Percentiles rank a stretch among this genome's conserved stretches.
These are phyloP conservation scores for Beauveria sp. DNA, from an alignment of 2,329 filamentous ascomycete species.

Conservation along the genomic window DNA sequence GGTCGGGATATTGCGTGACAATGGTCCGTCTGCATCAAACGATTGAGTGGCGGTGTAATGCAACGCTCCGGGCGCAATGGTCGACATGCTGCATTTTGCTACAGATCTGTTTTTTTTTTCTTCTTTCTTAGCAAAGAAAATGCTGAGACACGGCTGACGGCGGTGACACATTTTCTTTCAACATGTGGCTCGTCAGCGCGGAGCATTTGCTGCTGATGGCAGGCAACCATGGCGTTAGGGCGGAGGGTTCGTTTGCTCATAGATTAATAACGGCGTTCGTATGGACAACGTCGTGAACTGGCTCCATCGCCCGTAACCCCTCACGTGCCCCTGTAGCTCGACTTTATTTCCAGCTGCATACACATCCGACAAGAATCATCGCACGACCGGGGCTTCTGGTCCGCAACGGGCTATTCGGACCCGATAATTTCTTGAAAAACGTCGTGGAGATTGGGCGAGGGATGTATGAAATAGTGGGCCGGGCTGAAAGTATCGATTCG, in stretches of 20 bases:
- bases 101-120: not conserved
- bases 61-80: not conserved
- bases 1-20: not conserved
- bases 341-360: not conserved
- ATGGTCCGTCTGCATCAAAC: not conserved
- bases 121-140: no score
- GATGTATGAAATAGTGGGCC: not conserved
- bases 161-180: not conserved
- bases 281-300: not conserved
- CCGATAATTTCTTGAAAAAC: not conserved
- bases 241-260: not conserved
- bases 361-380: not conserved
- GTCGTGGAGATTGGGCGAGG: not conserved
- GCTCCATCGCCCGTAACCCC: no score
- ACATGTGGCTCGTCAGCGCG: not conserved
- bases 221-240: not conserved
- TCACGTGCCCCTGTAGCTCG: not conserved
- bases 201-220: not conserved
- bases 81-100: not conserved
- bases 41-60: not conserved
- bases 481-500: not conserved
- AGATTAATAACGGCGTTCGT: no score
- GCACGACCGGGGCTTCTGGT: conserved; percentile 3
- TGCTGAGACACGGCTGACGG: not conserved
- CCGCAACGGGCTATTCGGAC: not conserved